Base-by-base conservation (phyloP, 805 yeast genomes). In the Ogataea corticis region DNA sequence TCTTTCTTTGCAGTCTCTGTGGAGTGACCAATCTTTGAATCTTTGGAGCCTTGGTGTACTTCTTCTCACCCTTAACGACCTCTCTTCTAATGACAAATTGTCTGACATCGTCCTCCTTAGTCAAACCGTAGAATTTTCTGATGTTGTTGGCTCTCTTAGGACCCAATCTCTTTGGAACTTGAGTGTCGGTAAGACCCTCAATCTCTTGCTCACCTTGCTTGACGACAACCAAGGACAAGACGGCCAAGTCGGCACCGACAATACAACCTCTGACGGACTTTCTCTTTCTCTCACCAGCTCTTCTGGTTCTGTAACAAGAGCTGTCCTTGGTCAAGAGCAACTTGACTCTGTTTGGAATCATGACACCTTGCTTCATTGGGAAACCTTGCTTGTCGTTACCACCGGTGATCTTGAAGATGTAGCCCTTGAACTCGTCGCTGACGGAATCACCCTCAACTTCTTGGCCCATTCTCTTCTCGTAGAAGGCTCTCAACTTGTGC, bases 301-400 rank as follows among this genome's bases (percentile, higher is more conserved):
- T 89, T 84, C 99, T 94, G 76, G 96, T 95, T 84, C 99, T 92
- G 96, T 94, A 94, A 83, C 98, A 92, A 66, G 97, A 88, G 81
- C 80, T 85, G 70, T 92, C 96, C 79, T 89, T 84, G 65, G 96
- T 75, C 72, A 94, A 82, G 72, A 94, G 83, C 68, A 94, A 84
- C 75, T 87, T 90, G 67, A 94, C 98, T 85, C 99, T 95, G 85
- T 95, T 90, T 79, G 99, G 98, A 82, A 89, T 94, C 84, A 94
- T 80, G 61, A 94, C 99, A 86, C 99, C 99, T 80, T 95, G 99
- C 80, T 91, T 94, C 99, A 95, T 94, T 80, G 99, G 98, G 97
- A 94, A 94, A 82, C 99, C 99, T 83, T 94, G 99, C 82, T 94
- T 94, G 82, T 94, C 99, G 87, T 94, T 94, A 85, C 99, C 99